Evolutionary conservation across 306 rosid genomes (phyloP).

Genomic region (Sophora flavescens): DNA sequence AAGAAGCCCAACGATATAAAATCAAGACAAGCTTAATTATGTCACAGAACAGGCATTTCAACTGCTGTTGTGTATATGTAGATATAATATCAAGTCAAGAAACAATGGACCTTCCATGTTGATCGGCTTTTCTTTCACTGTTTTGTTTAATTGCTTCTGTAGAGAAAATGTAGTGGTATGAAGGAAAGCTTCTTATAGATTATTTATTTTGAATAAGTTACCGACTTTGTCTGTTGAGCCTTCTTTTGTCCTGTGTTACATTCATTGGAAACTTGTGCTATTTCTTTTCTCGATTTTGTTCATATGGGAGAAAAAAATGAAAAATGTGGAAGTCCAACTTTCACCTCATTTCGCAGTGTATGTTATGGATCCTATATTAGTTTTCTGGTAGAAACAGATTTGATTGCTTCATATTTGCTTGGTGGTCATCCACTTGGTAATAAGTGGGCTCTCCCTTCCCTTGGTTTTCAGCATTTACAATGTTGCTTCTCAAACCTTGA

Average conservation of each 20-base stretch:
- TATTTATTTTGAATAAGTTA: conserved; percentile 49
- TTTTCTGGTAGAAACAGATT: background rate
- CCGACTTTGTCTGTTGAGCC: conserved; percentile 32
- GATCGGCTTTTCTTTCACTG: conserved; percentile 38
- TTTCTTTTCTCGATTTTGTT: background rate
- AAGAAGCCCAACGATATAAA: conserved; percentile 16
- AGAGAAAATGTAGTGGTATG: conserved; percentile 53
- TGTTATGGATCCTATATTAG: background rate
- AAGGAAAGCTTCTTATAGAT: conserved; percentile 36
- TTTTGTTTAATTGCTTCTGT: conserved; percentile 38
- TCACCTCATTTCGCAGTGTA: background rate
- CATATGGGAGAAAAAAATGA: conserved; percentile 7
- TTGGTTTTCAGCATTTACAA: too few species aligned
- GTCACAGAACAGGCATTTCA: background rate
- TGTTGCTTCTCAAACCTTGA: too few species aligned
- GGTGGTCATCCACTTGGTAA: background rate
- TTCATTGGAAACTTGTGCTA: conserved; percentile 29
- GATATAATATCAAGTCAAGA: conserved; percentile 56
- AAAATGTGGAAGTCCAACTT: background rate
- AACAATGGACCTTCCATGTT: conserved; percentile 41
- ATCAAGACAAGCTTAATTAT: background rate
- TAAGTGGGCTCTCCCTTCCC: too few species aligned
- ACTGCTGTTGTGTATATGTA: conserved; percentile 49
- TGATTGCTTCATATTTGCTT: conserved; percentile 23
- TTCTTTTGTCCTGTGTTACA: conserved; percentile 28